These are phyloP conservation scores for Brassica rapa DNA, from an alignment of 345 rosid genomes.

Conservation along the genomic window DNA sequence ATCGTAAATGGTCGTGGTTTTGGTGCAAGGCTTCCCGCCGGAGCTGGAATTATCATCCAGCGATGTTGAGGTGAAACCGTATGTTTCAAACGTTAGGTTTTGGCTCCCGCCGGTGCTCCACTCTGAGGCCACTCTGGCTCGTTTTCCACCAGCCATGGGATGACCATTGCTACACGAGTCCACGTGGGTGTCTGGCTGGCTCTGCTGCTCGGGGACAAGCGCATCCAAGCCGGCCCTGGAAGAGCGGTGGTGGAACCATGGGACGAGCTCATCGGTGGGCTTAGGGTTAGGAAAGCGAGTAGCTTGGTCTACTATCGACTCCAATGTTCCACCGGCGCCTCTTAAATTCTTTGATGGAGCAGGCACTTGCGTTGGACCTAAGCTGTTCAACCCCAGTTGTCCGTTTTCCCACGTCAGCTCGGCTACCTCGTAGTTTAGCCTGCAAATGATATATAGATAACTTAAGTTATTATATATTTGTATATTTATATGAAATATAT, in stretches of 20 bases:
- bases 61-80: conserved; percentile 60
- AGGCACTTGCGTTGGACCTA: conserved; percentile 58
- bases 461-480: not conserved
- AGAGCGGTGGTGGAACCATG: conserved; percentile 53
- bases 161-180: conserved; percentile 59
- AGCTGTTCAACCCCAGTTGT: conserved; percentile 74
- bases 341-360: conserved; percentile 51
- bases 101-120: conserved; percentile 74
- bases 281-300: conserved; percentile 46
- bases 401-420: conserved; percentile 99
- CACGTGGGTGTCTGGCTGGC: conserved; percentile 44
- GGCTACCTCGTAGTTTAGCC: conserved; percentile 76
- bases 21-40: conserved; percentile 30
- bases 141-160: conserved; percentile 48
- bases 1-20: conserved; percentile 65
- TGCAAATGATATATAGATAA: conserved; percentile 34
- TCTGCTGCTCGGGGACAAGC: conserved; percentile 54
- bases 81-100: conserved; percentile 61
- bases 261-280: conserved; percentile 47
- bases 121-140: conserved; percentile 54
- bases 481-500: not conserved
- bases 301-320: conserved; percentile 90
- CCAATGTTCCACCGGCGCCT: conserved; percentile 75
- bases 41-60: conserved; percentile 23
- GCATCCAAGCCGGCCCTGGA: conserved; percentile 65